These are phyloP conservation scores for Withania somnifera DNA, from an alignment of 305 asterid genomes.

Conservation along the genomic window DNA sequence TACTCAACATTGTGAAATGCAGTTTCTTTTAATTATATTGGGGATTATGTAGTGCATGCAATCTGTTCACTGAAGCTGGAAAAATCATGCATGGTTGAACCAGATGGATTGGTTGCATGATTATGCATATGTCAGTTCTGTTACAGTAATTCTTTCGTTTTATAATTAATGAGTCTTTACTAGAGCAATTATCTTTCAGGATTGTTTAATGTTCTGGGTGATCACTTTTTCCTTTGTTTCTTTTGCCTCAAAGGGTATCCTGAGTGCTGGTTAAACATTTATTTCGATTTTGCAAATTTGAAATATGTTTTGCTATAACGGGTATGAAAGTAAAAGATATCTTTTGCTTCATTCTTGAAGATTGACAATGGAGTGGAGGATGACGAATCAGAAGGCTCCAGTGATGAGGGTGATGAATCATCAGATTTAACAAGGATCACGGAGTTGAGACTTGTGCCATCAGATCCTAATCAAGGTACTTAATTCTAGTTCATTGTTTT, in stretches of 20 bases:
- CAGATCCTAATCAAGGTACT: slow-evolving; percentile 69
- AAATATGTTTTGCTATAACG: not conserved
- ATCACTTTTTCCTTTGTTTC: not conserved
- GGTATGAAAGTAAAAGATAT: not conserved
- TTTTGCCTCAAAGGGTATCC: not conserved
- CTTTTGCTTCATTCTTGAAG: slow-evolving; percentile 23
- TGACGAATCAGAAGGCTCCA: slow-evolving; percentile 56
- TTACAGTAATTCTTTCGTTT: not conserved
- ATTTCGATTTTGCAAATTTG: not conserved
- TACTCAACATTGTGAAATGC: not conserved
- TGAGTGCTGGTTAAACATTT: not conserved
- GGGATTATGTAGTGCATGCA: not conserved
- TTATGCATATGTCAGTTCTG: not conserved
- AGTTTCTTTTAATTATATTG: not conserved
- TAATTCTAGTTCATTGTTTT: not conserved
- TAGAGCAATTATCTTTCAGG: too few relatives aligned
- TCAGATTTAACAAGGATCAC: slow-evolving; percentile 53
- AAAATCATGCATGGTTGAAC: not conserved
- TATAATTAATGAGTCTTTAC: too few relatives aligned
- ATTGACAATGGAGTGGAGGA: slow-evolving; percentile 71
- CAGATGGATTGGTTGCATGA: not conserved
- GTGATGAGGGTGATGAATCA: slow-evolving; percentile 42
- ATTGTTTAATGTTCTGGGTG: too few relatives aligned
- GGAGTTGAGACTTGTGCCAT: slow-evolving; percentile 87
- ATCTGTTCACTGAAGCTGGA: not conserved